These are phyloP conservation scores for Eimeria falciformis DNA, from an alignment of 169 alveolate species.

Conservation along the genomic window DNA sequence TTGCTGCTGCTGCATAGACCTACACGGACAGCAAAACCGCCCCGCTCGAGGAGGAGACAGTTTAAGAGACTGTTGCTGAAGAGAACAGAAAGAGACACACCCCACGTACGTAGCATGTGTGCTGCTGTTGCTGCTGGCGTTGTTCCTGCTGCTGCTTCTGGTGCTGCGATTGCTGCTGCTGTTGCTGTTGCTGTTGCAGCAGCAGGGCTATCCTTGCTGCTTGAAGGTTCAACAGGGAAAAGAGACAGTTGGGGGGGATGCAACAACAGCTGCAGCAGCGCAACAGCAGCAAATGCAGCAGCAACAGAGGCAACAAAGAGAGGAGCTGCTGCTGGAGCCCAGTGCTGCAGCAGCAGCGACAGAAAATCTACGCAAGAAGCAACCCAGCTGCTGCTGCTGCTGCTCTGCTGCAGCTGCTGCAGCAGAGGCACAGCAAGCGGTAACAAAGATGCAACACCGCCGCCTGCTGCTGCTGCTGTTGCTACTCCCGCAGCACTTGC, in stretches of 20 bases:
- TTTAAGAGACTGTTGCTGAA: constrained; percentile 14
- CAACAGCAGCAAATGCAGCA: constrained; percentile 48
- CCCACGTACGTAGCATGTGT: constrained; percentile 14
- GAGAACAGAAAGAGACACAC: constrained; percentile 26
- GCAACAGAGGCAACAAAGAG: constrained; percentile 52
- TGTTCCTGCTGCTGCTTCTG: constrained; percentile 40
- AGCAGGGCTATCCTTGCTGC: not conserved
- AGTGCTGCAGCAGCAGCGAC: constrained; percentile 67
- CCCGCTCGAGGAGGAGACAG: constrained; percentile 22
- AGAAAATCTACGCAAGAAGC: constrained; percentile 11
- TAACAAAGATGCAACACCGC: constrained; percentile 14
- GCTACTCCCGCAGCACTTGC: constrained; percentile 14
- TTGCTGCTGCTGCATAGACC: constrained; percentile 39
- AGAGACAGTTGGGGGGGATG: constrained; percentile 14
- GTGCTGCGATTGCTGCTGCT: constrained; percentile 10
- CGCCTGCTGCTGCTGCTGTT: constrained; percentile 47
- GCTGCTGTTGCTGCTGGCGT: not conserved
- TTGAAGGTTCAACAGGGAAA: not conserved
- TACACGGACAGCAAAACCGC: constrained; percentile 24
- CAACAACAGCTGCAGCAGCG: constrained; percentile 53
- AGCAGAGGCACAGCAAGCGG: constrained; percentile 49
- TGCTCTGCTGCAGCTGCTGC: constrained; percentile 63
- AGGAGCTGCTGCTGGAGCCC: constrained; percentile 48
- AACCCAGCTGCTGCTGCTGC: constrained; percentile 60
- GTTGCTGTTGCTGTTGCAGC: constrained; percentile 42